These are phyloP conservation scores for Exophiala phaeomuriformis DNA, from an alignment of 2,329 filamentous ascomycete genomes.

Conservation along the genomic window DNA sequence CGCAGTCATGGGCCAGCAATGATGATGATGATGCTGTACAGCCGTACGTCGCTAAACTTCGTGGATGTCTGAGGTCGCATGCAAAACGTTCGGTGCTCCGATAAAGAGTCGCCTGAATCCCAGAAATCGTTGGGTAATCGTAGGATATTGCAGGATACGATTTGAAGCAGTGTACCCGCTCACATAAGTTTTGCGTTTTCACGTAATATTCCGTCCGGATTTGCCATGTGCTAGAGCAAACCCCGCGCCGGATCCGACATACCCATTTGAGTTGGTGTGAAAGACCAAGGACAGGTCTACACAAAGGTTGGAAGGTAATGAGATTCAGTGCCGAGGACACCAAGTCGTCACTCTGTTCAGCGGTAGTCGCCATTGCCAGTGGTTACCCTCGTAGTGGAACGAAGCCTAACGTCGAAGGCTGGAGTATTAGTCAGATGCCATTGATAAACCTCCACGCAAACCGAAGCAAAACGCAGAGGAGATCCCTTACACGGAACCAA, in stretches of 20 bases:
- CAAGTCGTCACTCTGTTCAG: constrained; percentile 46
- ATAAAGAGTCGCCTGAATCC: constrained; percentile 3
- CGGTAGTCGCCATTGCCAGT: constrained; percentile 43
- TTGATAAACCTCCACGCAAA: constrained; percentile 67
- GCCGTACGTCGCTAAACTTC: constrained; percentile 23
- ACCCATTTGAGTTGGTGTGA: constrained; percentile 18
- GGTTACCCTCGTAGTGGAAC: constrained; percentile 69
- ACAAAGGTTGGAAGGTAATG: too few relatives aligned
- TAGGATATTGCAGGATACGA: constrained; percentile 15
- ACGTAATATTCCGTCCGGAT: constrained; percentile 23
- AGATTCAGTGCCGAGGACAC: constrained; percentile 17
- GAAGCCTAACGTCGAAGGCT: constrained; percentile 81
- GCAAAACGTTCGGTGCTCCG: constrained; percentile 5
- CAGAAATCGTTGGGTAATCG: constrained; percentile 15
- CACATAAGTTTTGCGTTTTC: constrained; percentile 20
- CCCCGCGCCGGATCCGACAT: constrained; percentile 29
- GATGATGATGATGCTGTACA: constrained; percentile 12
- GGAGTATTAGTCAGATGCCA: constrained; percentile 70
- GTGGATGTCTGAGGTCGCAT: constrained; percentile 20
- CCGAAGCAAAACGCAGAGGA: constrained; percentile 78
- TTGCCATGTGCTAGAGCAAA: constrained; percentile 30
- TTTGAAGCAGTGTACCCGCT: constrained; percentile 17
- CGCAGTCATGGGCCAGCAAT: constrained; percentile 15
- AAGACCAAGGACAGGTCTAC: too few relatives aligned
- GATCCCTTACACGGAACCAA: constrained; percentile 81